Conservation (phyloP, 2,329 filamentous ascomycete species). For the Neonectria neomacrospora region DNA sequence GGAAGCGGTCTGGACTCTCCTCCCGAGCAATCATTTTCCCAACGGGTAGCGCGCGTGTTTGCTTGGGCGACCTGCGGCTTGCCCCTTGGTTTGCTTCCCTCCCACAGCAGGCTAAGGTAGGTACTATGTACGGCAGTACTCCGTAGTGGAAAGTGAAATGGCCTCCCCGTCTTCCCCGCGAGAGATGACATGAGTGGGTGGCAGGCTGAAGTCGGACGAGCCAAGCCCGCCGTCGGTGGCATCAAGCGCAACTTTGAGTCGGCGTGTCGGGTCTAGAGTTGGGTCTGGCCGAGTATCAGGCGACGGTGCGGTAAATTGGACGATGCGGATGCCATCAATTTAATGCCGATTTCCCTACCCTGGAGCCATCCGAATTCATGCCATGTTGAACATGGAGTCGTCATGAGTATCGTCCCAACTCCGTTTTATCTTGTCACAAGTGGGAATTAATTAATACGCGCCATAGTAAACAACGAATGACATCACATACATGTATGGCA, state of each 20-base stretch:
- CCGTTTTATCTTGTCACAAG: neutral
- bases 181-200: constrained; percentile 6
- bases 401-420: neutral
- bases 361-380: neutral
- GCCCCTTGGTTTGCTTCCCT: neutral
- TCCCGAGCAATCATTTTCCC: constrained; percentile 7
- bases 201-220: constrained; percentile 18
- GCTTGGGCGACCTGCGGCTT: neutral
- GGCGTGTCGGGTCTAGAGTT: neutral
- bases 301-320: neutral
- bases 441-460: neutral
- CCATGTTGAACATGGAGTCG: neutral
- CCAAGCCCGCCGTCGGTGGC: constrained; percentile 11
- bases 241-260: constrained; percentile 29
- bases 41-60: constrained; percentile 14
- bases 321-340: neutral
- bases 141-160: constrained; percentile 1
- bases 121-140: no score
- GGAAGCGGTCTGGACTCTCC: constrained; percentile 16
- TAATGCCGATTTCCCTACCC: neutral
- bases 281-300: neutral
- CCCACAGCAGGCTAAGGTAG: constrained; percentile 8
- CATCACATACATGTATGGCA: neutral
- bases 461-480: neutral
- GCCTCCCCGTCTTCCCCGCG: neutral